A percentile compares a stretch with the other conserved stretches of the same genome.
Conservation (phyloP, 2,329 filamentous ascomycete genomes). For the Tolypocladium endophyticum region DNA sequence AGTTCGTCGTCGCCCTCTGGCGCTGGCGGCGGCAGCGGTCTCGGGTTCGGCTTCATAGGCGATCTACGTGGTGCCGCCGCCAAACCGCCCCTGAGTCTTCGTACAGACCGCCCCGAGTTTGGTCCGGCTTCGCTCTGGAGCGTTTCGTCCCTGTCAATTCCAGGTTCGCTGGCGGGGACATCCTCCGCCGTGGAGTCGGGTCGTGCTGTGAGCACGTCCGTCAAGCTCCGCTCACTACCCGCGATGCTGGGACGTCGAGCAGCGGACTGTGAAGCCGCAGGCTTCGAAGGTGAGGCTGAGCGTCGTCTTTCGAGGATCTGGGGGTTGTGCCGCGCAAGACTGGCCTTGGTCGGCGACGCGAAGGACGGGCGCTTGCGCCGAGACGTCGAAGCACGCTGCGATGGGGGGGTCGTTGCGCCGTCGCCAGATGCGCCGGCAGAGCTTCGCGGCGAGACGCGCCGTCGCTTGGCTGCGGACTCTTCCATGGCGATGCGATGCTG, state of each 20-base stretch:
- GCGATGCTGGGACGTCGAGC: constrained; percentile 2
- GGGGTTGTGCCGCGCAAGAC: constrained; percentile 50
- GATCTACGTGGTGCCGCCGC: constrained; percentile 27
- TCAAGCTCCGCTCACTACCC: constrained; percentile 11
- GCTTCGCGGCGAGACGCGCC: constrained; percentile 47
- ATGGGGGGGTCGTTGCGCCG: constrained; percentile 9
- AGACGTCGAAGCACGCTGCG: constrained; percentile 8
- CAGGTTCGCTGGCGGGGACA: constrained; percentile 11
- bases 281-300: constrained; percentile 24
- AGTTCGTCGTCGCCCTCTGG: constrained; percentile 17
- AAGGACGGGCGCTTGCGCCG: constrained; percentile 41
- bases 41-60: constrained; percentile 30
- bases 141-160: constrained; percentile 9
- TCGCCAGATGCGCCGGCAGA: constrained; percentile 23
- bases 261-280: background rate
- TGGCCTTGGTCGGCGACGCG: constrained; percentile 57
- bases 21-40: constrained; percentile 35
- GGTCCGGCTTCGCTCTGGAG: constrained; percentile 5
- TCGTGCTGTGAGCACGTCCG: constrained; percentile 19
- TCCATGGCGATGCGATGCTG: constrained; percentile 26
- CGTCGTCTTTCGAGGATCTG: constrained; percentile 39
- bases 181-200: constrained; percentile 14
- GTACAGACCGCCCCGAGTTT: constrained; percentile 7
- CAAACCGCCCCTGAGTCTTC: constrained; percentile 16
- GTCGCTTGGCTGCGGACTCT: constrained; percentile 51